phyloP scores from a whole-genome alignment of 2,329 filamentous ascomycete genomes.

The Colletotrichum sp. region DNA sequence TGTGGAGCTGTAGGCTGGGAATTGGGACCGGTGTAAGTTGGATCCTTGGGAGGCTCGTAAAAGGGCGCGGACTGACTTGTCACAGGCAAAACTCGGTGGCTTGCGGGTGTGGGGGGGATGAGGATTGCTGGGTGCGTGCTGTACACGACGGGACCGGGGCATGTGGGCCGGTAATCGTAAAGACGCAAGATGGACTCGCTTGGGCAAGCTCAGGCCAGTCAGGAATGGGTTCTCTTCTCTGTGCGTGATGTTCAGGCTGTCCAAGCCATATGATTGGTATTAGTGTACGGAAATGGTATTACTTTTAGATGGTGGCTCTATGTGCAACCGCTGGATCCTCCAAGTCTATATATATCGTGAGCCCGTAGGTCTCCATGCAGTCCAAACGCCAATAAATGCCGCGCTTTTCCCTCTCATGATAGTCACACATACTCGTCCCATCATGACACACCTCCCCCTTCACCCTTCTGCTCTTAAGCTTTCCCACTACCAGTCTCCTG shows the following conservation, averaged over 20 bases:
- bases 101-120: not conserved
- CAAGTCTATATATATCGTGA: not conserved
- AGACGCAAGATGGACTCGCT: not conserved
- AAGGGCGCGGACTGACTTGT: not conserved
- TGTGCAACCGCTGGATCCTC: not conserved
- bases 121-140: not conserved
- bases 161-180: not conserved
- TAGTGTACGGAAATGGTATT: not conserved
- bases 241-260: not conserved
- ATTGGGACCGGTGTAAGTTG: not conserved
- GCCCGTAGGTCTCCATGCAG: not conserved
- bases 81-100: rapidly evolving
- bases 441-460: not conserved
- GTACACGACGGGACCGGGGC: not conserved
- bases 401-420: not conserved
- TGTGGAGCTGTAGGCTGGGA: not conserved
- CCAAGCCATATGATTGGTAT: not conserved
- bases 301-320: not conserved
- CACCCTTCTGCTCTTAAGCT: not conserved
- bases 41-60: not conserved
- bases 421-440: not conserved
- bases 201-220: not conserved
- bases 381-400: not conserved
- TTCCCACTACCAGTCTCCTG: not conserved
- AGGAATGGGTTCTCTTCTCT: not conserved